Base-by-base conservation (phyloP, 2,329 filamentous ascomycete genomes). In the Cordyceps fumosorosea region DNA sequence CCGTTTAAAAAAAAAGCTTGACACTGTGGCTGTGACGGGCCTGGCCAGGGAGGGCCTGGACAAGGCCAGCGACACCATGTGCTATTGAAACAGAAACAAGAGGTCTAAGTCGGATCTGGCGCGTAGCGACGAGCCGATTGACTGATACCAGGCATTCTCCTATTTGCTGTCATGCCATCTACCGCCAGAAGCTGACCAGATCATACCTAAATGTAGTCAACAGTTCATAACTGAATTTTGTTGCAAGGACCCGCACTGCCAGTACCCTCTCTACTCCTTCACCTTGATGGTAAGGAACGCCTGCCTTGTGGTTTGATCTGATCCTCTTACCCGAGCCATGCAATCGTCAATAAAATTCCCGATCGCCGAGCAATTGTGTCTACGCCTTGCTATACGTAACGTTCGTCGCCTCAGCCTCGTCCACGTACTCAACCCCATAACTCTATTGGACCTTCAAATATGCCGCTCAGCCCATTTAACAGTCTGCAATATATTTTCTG, bases 21-120 rank as follows among this genome's bases (percentile, higher is more conserved):
- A 16, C 57, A 60, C 57, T 60, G 57, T 60, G 47, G 56, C 45
- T 32, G 16, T 32, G 40, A 58, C 45, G 45, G n/a, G 18, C 18
- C 4, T 29, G 29, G 29, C 10, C 40, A 20, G 2, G 50, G 11
- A 22, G 5, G 5, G 32, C 40, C 12, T 44, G 16, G 29, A 44
- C 40, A 37, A 14, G 34, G 34, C 34, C 34, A 37, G 34, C 6
- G 34, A 37, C 34, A 37, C 5, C 34, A 37, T 37, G 34, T 37
- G 34, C 3, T 44, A n/a, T 18, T 44, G 40, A 44, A 44, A n/a
- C 18, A 24, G 11, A 45, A 48, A 6, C 16, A 56, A n/a, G 40
- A 44, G 16, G 29, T 5, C 40, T 37, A 10, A 11, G 7, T 37
- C 34, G 3, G 34, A 37, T 14, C 8, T 37, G 34, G 34, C 34